Evolutionary conservation across 2,329 filamentous ascomycete genomes (phyloP).

Genomic region (Paracorniculantispora psalliotae): DNA sequence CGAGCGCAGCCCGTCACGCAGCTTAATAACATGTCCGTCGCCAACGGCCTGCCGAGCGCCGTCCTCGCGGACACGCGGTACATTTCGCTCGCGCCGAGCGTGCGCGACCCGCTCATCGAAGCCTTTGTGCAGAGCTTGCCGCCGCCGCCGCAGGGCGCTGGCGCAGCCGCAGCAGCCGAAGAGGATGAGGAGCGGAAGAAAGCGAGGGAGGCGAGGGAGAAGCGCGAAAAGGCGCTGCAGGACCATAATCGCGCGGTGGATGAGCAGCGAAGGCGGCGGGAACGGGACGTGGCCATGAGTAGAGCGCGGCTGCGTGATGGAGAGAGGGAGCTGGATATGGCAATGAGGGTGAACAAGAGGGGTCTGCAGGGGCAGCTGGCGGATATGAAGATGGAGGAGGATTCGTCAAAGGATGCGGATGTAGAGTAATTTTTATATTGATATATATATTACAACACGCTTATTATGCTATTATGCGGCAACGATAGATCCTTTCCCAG

Average conservation of each 20-base stretch:
- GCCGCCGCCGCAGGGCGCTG: conserved; percentile 46
- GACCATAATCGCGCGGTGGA: conserved; percentile 59
- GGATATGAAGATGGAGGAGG: conserved; percentile 23
- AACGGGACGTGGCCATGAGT: conserved; percentile 54
- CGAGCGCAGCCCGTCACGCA: conserved; percentile 52
- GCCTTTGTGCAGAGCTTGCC: conserved; percentile 61
- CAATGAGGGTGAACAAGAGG: conserved; percentile 63
- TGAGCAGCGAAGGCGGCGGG: conserved; percentile 57
- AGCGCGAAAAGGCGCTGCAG: conserved; percentile 61
- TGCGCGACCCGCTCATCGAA: conserved; percentile 61
- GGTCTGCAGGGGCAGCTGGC: conserved; percentile 59
- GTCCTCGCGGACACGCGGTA: conserved; percentile 65
- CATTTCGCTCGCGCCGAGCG: conserved; percentile 57
- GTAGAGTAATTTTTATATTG: no score
- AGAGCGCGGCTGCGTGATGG: conserved; percentile 60
- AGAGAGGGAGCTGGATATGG: conserved; percentile 62
- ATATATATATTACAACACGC: not conserved
- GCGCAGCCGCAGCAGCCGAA: conserved; percentile 44
- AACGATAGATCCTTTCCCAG: no score
- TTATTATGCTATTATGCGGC: no score
- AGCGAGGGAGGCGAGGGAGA: conserved; percentile 45
- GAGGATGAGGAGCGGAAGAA: conserved; percentile 49
- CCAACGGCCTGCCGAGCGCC: conserved; percentile 54
- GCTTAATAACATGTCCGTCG: conserved; percentile 55
- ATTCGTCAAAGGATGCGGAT: conserved; percentile 14